A percentile compares a stretch with the other conserved stretches of the same genome.
These are phyloP conservation scores for Cladosporium oxysporum DNA, from an alignment of 2,329 filamentous ascomycete genomes.

Conservation along the genomic window DNA sequence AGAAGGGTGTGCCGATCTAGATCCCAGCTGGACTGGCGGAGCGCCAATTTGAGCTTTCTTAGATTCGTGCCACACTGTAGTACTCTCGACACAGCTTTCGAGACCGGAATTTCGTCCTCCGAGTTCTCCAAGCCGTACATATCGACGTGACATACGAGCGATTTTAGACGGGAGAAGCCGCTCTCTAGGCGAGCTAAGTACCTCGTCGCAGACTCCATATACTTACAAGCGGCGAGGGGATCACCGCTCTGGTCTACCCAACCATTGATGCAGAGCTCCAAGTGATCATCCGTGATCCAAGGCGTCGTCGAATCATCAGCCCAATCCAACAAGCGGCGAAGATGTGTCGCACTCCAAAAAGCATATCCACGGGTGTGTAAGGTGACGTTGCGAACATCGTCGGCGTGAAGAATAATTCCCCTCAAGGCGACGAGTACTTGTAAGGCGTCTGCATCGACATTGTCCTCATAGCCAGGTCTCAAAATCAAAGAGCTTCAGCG, in stretches of 20 bases:
- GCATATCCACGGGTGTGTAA: too few relatives aligned
- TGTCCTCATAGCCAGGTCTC: too few relatives aligned
- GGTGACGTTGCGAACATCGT: too few relatives aligned
- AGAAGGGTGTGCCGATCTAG: constrained; percentile 1
- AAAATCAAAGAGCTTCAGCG: too few relatives aligned
- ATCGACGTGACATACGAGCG: constrained; percentile 6
- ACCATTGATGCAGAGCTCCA: not conserved
- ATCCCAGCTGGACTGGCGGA: constrained; percentile 9
- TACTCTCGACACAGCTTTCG: constrained; percentile 2
- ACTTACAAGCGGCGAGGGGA: not conserved
- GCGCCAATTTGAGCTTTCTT: not conserved
- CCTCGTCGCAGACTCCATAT: not conserved
- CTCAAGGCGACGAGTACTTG: too few relatives aligned
- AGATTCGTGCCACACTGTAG: not conserved
- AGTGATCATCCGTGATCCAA: not conserved
- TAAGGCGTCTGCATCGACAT: too few relatives aligned
- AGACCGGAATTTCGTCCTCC: not conserved
- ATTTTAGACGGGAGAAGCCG: not conserved
- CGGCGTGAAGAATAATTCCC: too few relatives aligned
- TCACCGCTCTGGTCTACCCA: not conserved
- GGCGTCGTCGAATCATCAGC: not conserved
- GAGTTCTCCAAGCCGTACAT: not conserved
- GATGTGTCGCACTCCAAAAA: too few relatives aligned
- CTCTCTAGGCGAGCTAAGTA: constrained; percentile 4
- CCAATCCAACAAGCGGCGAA: constrained; percentile 3